Evolutionary conservation across 2,329 filamentous ascomycete genomes (phyloP).

Genomic region (Aspergillus sp.): DNA sequence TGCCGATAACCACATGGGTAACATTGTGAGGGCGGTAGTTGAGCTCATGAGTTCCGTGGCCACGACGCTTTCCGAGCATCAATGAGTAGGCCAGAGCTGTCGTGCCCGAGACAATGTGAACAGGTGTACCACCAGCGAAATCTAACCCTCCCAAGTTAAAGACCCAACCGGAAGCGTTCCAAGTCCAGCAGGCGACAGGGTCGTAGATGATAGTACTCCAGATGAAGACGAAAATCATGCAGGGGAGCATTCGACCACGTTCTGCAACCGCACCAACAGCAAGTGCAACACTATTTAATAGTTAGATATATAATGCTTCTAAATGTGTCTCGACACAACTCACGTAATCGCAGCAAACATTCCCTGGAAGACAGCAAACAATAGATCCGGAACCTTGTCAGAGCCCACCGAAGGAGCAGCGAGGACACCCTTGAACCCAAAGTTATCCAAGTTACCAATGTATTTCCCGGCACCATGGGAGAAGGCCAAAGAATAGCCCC

Average conservation of each 20-base stretch:
- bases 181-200: constrained; percentile 92
- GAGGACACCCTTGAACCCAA: constrained; percentile 75
- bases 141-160: constrained; percentile 78
- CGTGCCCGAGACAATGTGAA: constrained; percentile 80
- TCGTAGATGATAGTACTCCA: constrained; percentile 91
- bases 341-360: constrained; percentile 74
- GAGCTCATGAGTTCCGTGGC: constrained; percentile 81
- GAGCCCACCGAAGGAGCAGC: constrained; percentile 74
- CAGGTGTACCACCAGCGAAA: constrained; percentile 47
- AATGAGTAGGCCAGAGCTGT: constrained; percentile 87
- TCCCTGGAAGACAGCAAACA: constrained; percentile 73
- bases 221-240: constrained; percentile 88
- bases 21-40: constrained; percentile 94
- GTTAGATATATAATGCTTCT: constrained; percentile 10
- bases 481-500: constrained; percentile 83
- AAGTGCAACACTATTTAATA: constrained; percentile 65
- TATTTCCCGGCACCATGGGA: constrained; percentile 74
- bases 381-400: constrained; percentile 71
- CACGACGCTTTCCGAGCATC: constrained; percentile 82
- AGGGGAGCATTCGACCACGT: constrained; percentile 82
- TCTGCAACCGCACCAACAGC: constrained; percentile 84
- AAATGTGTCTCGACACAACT: constrained; percentile 35
- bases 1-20: constrained; percentile 87
- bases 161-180: constrained; percentile 82
- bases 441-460: constrained; percentile 76